phyloP scores from a whole-genome alignment of 1,284 basidiomycete species.

The Ustanciosporium gigantosporum region DNA sequence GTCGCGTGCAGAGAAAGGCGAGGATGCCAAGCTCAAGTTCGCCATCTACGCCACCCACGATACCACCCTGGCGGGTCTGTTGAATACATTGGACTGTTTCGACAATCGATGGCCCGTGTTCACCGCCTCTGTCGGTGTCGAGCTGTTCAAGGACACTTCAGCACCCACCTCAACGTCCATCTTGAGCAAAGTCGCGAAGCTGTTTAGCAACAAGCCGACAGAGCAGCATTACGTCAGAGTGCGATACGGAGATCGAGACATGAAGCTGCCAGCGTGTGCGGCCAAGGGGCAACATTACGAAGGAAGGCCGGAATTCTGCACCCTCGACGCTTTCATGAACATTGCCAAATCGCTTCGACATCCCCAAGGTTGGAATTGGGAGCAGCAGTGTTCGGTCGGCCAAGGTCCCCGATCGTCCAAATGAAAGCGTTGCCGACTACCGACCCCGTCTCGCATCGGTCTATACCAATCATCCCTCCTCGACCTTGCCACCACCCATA shows the following conservation, averaged over 20 bases:
- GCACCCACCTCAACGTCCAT: slow-evolving; percentile 18
- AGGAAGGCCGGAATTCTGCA: slow-evolving; percentile 77
- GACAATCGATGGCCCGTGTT: slow-evolving; percentile 69
- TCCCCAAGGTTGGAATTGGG: slow-evolving; percentile 45
- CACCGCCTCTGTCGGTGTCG: slow-evolving; percentile 45
- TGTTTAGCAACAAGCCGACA: slow-evolving; percentile 3
- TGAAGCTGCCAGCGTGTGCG: slow-evolving; percentile 72
- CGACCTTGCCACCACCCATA: neutral
- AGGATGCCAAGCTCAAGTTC: slow-evolving; percentile 41
- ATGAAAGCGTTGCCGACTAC: slow-evolving; percentile 1
- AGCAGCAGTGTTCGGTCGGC: slow-evolving; percentile 49
- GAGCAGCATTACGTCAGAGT: slow-evolving; percentile 67
- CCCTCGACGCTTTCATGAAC: slow-evolving; percentile 69
- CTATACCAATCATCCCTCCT: neutral
- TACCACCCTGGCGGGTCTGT: slow-evolving; percentile 72
- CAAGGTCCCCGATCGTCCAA: slow-evolving; percentile 38
- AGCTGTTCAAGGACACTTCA: slow-evolving; percentile 45
- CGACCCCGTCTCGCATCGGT: too few species aligned
- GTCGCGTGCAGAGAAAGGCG: slow-evolving; percentile 27
- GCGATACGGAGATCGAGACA: slow-evolving; percentile 74
- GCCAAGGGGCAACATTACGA: slow-evolving; percentile 71
- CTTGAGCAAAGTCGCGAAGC: slow-evolving; percentile 5
- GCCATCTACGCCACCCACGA: slow-evolving; percentile 68
- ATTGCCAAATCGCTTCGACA: slow-evolving; percentile 47
- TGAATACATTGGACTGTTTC: slow-evolving; percentile 73